Conservation (phyloP, 2,329 filamentous ascomycete genomes). For the Cladosporium velox region DNA sequence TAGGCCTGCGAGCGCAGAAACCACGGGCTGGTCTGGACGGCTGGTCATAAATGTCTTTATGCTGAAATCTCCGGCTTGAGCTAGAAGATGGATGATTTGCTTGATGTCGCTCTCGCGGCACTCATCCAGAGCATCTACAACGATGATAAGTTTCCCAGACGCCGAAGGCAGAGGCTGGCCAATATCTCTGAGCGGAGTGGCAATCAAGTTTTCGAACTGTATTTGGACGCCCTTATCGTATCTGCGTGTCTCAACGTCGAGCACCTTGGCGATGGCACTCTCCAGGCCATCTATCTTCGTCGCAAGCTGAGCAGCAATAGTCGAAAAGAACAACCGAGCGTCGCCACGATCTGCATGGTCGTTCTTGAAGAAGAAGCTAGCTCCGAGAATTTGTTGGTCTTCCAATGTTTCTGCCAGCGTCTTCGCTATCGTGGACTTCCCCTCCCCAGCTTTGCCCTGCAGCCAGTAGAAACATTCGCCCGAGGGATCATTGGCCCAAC, state of each 20-base stretch:
- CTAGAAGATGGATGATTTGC: not conserved
- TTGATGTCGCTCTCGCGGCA: slow-evolving; percentile 23
- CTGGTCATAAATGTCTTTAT: not conserved
- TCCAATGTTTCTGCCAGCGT: too few relatives aligned
- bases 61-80: not conserved
- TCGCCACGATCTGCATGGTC: too few relatives aligned
- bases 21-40: not conserved
- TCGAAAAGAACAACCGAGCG: too few relatives aligned
- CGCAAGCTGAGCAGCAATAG: too few relatives aligned
- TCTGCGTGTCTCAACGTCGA: too few relatives aligned
- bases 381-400: too few relatives aligned
- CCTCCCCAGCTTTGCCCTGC: too few relatives aligned
- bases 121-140: slow-evolving; percentile 39
- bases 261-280: too few relatives aligned
- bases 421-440: too few relatives aligned
- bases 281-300: too few relatives aligned
- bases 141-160: slow-evolving; percentile 13
- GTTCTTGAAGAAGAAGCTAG: too few relatives aligned
- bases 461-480: slow-evolving; percentile 32
- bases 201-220: slow-evolving; percentile 24
- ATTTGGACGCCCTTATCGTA: not conserved
- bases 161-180: too few relatives aligned
- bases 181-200: slow-evolving; percentile 17
- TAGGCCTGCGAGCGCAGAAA: not conserved
- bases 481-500: not conserved